Percentiles rank a stretch among this genome's conserved stretches.
Conservation (phyloP, 495 filamentous ascomycete genomes). For the Annulohypoxylon bovei region DNA sequence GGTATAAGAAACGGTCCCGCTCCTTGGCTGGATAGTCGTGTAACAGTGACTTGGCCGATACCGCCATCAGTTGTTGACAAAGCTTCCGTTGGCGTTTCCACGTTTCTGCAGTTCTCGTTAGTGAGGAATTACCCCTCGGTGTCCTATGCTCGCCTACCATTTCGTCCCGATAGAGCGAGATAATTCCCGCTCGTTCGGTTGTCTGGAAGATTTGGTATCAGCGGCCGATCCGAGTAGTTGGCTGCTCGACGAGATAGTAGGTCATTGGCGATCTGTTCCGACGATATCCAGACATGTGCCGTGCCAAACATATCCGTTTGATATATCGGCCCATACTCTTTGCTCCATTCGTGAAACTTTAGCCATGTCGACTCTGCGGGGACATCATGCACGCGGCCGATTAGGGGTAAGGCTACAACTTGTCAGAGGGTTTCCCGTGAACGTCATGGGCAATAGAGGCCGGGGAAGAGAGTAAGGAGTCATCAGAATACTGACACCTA, state of each 20-base stretch:
- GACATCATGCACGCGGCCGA: conserved; percentile 69
- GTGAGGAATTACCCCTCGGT: background rate
- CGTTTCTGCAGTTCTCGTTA: conserved; percentile 50
- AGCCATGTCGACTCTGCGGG: conserved; percentile 61
- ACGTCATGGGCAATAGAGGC: background rate
- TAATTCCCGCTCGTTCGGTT: conserved; percentile 67
- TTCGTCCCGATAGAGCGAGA: conserved; percentile 62
- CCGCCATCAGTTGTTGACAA: conserved; percentile 65
- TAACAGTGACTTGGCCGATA: conserved; percentile 53
- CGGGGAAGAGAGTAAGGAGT: background rate
- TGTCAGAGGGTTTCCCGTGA: background rate
- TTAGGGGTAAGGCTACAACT: conserved; percentile 56
- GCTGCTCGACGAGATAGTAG: conserved; percentile 65
- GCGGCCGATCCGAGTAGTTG: conserved; percentile 72
- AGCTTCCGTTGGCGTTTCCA: conserved; percentile 69
- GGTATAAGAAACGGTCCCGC: conserved; percentile 63
- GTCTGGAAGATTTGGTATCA: conserved; percentile 62
- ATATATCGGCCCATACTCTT: conserved; percentile 71
- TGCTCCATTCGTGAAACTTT: conserved; percentile 70
- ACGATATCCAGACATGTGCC: conserved; percentile 68
- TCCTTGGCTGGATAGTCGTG: conserved; percentile 64
- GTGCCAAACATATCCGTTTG: conserved; percentile 65
- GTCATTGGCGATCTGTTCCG: conserved; percentile 65
- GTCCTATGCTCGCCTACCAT: conserved; percentile 48
- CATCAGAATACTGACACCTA: conserved; percentile 40